A percentile compares a stretch with the other conserved stretches of the same genome.
Evolutionary conservation across 2,329 filamentous ascomycete genomes (phyloP).

Genomic region (Zymoseptoria pseudotritici): DNA sequence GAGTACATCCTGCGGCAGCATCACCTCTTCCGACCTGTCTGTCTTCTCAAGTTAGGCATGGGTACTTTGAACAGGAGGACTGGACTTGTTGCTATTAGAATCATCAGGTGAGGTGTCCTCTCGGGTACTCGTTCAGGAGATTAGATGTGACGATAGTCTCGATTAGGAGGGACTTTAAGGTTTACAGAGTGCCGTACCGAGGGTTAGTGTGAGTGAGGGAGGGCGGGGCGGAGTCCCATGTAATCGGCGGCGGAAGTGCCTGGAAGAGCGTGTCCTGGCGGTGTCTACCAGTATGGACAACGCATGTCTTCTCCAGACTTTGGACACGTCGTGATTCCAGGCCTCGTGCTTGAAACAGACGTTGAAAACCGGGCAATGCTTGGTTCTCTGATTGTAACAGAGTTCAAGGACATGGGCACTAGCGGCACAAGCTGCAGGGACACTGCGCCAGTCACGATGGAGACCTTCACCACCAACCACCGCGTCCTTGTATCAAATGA

Average conservation of each 20-base stretch:
- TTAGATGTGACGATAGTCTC: neutral
- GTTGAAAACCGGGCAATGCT: no score
- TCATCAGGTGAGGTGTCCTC: neutral
- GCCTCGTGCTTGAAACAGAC: no score
- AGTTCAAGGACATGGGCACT: no score
- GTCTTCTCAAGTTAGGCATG: no score
- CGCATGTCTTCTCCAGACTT: no score
- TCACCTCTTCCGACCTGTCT: neutral
- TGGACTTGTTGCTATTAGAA: neutral
- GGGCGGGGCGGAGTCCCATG: neutral
- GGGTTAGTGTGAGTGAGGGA: neutral
- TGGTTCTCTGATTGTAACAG: no score
- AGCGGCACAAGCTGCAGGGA: neutral
- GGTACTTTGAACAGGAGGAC: no score
- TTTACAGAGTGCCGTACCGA: neutral
- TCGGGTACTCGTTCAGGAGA: neutral
- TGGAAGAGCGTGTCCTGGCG: no score
- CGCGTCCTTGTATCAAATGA: neutral
- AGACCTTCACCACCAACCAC: neutral
- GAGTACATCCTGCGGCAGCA: neutral
- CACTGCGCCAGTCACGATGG: no score
- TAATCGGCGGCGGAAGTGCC: neutral
- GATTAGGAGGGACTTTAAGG: neutral
- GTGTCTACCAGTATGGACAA: no score
- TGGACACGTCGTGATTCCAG: no score